Evolutionary conservation across 2,329 filamentous ascomycete genomes (phyloP).

Genomic region (Ophiostoma sp.): DNA sequence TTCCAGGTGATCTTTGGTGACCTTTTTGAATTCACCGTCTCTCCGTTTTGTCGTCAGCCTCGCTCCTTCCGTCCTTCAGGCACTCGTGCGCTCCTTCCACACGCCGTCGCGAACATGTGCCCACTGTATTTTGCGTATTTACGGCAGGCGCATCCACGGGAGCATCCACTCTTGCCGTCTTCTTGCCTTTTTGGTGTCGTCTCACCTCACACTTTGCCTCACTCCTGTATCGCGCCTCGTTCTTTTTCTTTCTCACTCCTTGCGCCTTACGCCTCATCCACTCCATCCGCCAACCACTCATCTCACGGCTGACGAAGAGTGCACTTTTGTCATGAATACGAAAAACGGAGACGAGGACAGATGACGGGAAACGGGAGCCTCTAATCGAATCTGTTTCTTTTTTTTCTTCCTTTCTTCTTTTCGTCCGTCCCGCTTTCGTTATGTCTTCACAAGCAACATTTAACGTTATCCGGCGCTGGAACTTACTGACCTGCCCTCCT

Average conservation of each 20-base stretch:
- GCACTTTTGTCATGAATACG: background rate
- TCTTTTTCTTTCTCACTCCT: background rate
- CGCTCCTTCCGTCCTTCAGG: background rate
- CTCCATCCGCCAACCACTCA: background rate
- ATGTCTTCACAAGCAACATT: background rate
- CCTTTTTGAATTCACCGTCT: background rate
- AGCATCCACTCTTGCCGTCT: background rate
- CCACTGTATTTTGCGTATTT: background rate
- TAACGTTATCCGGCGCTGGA: background rate
- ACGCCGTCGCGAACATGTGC: background rate
- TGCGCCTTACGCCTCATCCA: background rate
- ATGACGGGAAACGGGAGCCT: background rate
- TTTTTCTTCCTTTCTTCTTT: background rate
- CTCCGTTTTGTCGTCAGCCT: background rate
- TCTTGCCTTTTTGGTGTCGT: background rate
- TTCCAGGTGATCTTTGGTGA: background rate
- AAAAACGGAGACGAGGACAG: background rate
- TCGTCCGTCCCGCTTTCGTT: background rate
- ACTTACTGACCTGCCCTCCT: background rate
- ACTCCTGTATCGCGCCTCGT: background rate
- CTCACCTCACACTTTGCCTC: constrained; percentile 8
- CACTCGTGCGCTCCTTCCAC: background rate
- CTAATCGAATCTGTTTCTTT: background rate
- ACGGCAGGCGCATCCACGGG: constrained; percentile 5
- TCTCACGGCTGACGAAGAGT: background rate